Percentiles rank a stretch among this genome's conserved stretches.
phyloP scores from a whole-genome alignment of 176 grass and related monocot species.

The sorghum (Sorghum bicolor) region Sorghum_bicolor_NCBIv3 NC_012870.2:4425001-4425500 shows the following conservation, averaged over 20 bases:
- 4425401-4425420: neutral
- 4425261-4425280: slow-evolving; percentile 9
- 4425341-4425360: slow-evolving; percentile 10
- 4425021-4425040: slow-evolving; percentile 43
- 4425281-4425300: slow-evolving; percentile 7
- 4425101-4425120: slow-evolving; percentile 67
- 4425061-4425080: slow-evolving; percentile 2
- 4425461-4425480: neutral
- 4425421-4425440: neutral
- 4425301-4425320: neutral
- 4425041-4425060: slow-evolving; percentile 23
- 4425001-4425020: slow-evolving; percentile 89
- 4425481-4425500: neutral
- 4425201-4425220: slow-evolving; percentile 92
- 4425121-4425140: slow-evolving; percentile 97
- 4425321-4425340: neutral
- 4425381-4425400: neutral
- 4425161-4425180: slow-evolving; percentile 98
- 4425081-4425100: slow-evolving; percentile 18
- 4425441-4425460: neutral
- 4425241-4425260: slow-evolving; percentile 57
- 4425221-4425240: slow-evolving; percentile 97
- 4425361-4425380: neutral
- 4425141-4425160: slow-evolving; percentile 99
- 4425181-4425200: slow-evolving; percentile 89